These are phyloP conservation scores for Talaromyces amestolkiae DNA, from an alignment of 2,329 filamentous ascomycete genomes.

Conservation along the genomic window DNA sequence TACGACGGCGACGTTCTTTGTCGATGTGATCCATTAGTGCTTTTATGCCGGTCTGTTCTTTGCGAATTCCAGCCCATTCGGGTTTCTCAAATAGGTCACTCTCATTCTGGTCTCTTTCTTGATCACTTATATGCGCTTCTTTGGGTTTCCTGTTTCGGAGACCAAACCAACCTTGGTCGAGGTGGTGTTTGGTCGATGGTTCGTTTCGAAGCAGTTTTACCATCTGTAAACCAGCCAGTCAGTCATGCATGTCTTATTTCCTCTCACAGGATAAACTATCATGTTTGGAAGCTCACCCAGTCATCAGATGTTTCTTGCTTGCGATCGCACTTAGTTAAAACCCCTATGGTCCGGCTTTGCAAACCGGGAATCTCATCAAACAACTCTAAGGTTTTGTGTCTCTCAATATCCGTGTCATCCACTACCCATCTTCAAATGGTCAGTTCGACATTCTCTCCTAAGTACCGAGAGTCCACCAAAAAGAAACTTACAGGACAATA, in stretches of 20 bases:
- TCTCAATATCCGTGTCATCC: constrained; percentile 22
- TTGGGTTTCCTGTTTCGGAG: constrained; percentile 21
- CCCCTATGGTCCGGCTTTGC: constrained; percentile 20
- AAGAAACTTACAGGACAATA: constrained; percentile 12
- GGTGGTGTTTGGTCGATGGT: constrained; percentile 17
- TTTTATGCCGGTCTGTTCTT: constrained; percentile 19
- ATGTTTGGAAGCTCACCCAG: constrained; percentile 13
- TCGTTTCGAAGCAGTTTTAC: constrained; percentile 23
- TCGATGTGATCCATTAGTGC: constrained; percentile 22
- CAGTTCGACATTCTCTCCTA: not conserved
- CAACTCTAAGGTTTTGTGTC: constrained; percentile 19
- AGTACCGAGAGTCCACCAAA: not conserved
- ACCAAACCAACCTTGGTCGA: constrained; percentile 23
- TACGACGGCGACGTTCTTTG: constrained; percentile 20
- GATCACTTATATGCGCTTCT: constrained; percentile 14
- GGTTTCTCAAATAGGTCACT: not conserved
- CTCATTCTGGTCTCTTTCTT: constrained; percentile 20
- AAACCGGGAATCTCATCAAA: constrained; percentile 17
- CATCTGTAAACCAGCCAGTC: constrained; percentile 16
- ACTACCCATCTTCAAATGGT: constrained; percentile 18
- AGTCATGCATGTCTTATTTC: not conserved
- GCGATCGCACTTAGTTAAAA: constrained; percentile 22
- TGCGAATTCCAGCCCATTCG: constrained; percentile 15
- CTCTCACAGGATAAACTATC: not conserved
- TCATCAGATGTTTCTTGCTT: constrained; percentile 21